A percentile compares a stretch with the other conserved stretches of the same genome.
Conservation (phyloP, 2,329 filamentous ascomycete species). For the Aspergillus uvarum region DNA sequence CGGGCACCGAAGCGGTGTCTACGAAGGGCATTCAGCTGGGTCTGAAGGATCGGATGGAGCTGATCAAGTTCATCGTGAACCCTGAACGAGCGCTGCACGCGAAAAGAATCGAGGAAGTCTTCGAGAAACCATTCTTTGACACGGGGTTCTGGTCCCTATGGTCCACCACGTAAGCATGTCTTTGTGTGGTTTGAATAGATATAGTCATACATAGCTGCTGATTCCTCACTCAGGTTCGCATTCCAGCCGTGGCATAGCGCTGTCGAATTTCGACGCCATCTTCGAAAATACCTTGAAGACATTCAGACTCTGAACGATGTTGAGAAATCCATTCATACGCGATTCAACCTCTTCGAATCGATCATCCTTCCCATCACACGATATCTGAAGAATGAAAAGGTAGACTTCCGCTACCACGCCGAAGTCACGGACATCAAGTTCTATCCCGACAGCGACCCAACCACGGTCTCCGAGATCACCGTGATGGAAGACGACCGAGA, state of each 20-base stretch:
- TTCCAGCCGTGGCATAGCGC: slow-evolving; percentile 22
- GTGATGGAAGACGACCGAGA: slow-evolving; percentile 23
- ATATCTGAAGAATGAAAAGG: slow-evolving; percentile 22
- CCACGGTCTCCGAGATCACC: slow-evolving; percentile 28
- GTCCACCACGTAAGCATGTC: slow-evolving; percentile 21
- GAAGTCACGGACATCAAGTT: slow-evolving; percentile 22
- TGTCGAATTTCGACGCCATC: slow-evolving; percentile 19
- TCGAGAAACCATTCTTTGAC: slow-evolving; percentile 20
- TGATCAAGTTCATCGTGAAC: slow-evolving; percentile 19
- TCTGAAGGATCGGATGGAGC: slow-evolving; percentile 15
- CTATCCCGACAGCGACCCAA: slow-evolving; percentile 19
- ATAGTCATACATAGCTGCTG: too few relatives aligned
- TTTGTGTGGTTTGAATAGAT: too few relatives aligned
- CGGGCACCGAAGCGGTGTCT: slow-evolving; percentile 7
- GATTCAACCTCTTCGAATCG: slow-evolving; percentile 25
- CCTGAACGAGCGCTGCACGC: slow-evolving; percentile 25
- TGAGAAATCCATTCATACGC: background rate
- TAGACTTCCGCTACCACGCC: slow-evolving; percentile 23
- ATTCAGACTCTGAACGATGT: slow-evolving; percentile 19
- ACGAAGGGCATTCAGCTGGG: slow-evolving; percentile 12
- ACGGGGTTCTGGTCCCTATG: slow-evolving; percentile 27
- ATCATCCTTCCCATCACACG: slow-evolving; percentile 23
- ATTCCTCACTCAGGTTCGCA: slow-evolving; percentile 11
- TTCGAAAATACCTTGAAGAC: slow-evolving; percentile 18
- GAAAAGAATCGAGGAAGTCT: slow-evolving; percentile 31